phyloP scores from a whole-genome alignment of 805 yeast genomes.

The Saturnispora dispora region DNA sequence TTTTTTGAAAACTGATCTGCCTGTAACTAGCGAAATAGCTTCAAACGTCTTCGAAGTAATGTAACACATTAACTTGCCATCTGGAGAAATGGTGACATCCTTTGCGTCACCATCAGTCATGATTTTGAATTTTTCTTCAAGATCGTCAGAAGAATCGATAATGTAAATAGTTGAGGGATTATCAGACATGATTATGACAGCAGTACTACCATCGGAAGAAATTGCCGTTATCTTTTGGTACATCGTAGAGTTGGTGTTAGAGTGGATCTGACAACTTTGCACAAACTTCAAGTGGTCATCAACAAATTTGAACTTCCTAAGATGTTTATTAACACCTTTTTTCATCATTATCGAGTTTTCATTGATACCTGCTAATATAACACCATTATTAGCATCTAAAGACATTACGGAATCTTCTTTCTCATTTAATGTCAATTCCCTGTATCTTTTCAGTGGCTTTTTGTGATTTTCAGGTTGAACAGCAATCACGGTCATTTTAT shows the following conservation, averaged over 20 bases:
- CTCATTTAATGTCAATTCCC: constrained; percentile 44
- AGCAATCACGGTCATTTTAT: constrained; percentile 61
- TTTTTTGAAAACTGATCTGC: constrained; percentile 28
- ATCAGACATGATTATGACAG: constrained; percentile 61
- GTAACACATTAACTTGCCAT: constrained; percentile 55
- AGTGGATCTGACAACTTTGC: constrained; percentile 49
- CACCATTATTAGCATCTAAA: constrained; percentile 45
- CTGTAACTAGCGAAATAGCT: constrained; percentile 42
- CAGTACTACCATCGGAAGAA: constrained; percentile 49
- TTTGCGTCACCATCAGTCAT: constrained; percentile 45
- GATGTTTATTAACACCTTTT: constrained; percentile 56
- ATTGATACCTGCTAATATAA: constrained; percentile 69
- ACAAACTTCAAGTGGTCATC: constrained; percentile 54
- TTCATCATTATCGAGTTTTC: constrained; percentile 52
- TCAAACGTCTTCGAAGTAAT: constrained; percentile 49
- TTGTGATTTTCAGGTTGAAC: constrained; percentile 45
- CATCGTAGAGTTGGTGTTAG: constrained; percentile 41
- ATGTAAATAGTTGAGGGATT: constrained; percentile 56
- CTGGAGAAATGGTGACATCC: constrained; percentile 61
- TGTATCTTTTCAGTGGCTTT: constrained; percentile 43
- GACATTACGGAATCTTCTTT: constrained; percentile 87
- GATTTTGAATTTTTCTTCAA: constrained; percentile 46
- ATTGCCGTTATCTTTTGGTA: constrained; percentile 57
- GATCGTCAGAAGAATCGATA: constrained; percentile 41
- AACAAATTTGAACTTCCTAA: constrained; percentile 54